A percentile compares a stretch with the other conserved stretches of the same genome.
These are phyloP conservation scores for Syzygium jambos DNA, from an alignment of 345 rosid genomes.

Conservation along the genomic window DNA sequence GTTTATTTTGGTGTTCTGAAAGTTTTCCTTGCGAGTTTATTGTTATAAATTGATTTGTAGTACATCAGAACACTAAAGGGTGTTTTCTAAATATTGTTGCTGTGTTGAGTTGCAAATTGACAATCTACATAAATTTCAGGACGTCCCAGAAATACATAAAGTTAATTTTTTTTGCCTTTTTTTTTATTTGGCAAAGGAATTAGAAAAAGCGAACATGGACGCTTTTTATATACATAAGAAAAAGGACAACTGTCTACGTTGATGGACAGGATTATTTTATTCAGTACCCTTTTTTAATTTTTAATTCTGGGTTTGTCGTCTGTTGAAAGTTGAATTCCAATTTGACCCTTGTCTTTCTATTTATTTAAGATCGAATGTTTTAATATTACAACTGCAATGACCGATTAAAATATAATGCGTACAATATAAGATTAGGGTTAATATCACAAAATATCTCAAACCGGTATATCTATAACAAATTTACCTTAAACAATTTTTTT, in stretches of 20 bases:
- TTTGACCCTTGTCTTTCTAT: not conserved
- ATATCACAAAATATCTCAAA: too few relatives aligned
- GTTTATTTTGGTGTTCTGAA: not conserved
- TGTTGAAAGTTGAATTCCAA: not conserved
- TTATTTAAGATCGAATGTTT: not conserved
- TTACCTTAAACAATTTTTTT: too few relatives aligned
- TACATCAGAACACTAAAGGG: not conserved
- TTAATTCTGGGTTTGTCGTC: not conserved
- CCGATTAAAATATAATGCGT: not conserved
- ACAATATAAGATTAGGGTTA: not conserved
- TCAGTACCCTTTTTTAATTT: not conserved
- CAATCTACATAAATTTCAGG: not conserved
- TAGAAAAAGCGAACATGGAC: not conserved
- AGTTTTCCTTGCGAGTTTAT: not conserved
- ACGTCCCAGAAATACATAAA: not conserved
- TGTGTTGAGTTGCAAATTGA: not conserved
- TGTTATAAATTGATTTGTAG: not conserved
- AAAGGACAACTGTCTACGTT: not conserved
- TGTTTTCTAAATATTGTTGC: not conserved
- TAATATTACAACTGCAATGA: not conserved
- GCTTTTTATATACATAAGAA: not conserved
- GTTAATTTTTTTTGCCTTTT: not conserved
- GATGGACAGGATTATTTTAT: not conserved
- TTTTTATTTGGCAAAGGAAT: not conserved
- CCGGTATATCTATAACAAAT: too few relatives aligned